These are phyloP conservation scores for Cokeromyces recurvatus DNA, from an alignment of 371 early-diverging fungal genomes.

Conservation along the genomic window DNA sequence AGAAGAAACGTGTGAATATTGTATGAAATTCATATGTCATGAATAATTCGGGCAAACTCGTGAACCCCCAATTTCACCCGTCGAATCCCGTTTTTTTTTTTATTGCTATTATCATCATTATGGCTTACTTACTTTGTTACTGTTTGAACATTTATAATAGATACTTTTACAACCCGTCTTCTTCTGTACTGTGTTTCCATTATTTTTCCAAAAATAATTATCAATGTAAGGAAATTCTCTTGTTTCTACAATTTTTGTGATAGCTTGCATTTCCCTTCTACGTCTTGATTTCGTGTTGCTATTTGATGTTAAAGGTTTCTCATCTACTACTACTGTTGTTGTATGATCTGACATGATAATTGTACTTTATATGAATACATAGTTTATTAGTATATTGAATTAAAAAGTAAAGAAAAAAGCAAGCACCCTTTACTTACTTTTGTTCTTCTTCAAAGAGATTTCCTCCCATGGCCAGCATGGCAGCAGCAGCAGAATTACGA, in stretches of 20 bases:
- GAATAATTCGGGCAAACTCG: conserved; percentile 23
- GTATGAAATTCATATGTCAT: conserved; percentile 35
- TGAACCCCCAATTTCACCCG: too few species aligned
- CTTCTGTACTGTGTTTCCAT: conserved; percentile 54
- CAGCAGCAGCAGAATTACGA: conserved; percentile 45
- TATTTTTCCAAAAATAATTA: conserved; percentile 59
- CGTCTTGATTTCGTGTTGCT: conserved; percentile 21
- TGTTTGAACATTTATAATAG: conserved; percentile 51
- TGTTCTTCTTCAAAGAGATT: too few species aligned
- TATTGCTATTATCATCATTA: too few species aligned
- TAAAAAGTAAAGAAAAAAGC: too few species aligned
- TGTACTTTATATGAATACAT: too few species aligned
- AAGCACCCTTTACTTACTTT: too few species aligned
- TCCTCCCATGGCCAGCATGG: conserved; percentile 44
- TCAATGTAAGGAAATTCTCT: conserved; percentile 52
- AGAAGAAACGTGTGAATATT: conserved; percentile 14
- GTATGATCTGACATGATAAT: too few species aligned
- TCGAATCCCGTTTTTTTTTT: too few species aligned
- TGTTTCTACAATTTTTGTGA: conserved; percentile 61
- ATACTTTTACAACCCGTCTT: conserved; percentile 63
- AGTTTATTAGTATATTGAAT: too few species aligned
- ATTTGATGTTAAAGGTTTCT: conserved; percentile 2
- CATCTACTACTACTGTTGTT: too few species aligned
- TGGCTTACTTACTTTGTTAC: conserved; percentile 39
- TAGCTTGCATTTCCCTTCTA: conserved; percentile 63